Percentiles rank a stretch among this genome's conserved stretches.
Conservation (phyloP, 2,329 filamentous ascomycete species). For the Verticillium tricorpus region DNA sequence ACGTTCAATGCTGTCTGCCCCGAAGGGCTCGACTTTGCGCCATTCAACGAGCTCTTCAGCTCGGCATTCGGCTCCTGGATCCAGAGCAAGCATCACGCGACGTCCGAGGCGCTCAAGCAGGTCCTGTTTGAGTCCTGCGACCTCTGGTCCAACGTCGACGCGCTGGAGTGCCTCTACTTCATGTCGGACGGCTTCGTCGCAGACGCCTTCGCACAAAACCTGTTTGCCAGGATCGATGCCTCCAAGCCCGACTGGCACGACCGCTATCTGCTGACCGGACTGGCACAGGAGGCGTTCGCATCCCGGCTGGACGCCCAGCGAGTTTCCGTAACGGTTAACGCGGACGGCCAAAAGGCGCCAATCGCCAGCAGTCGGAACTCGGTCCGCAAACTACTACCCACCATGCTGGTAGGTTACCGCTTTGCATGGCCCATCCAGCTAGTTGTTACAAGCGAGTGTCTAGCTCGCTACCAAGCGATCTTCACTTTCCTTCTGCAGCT, state of each 20-base stretch:
- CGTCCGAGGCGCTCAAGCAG: conserved; percentile 60
- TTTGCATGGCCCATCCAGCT: conserved; percentile 66
- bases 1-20: conserved; percentile 54
- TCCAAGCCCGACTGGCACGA: conserved; percentile 66
- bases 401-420: conserved; percentile 63
- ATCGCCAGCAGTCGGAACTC: conserved; percentile 1
- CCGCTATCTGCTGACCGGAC: conserved; percentile 72
- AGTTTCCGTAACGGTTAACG: conserved; percentile 35
- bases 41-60: conserved; percentile 72
- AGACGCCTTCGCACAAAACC: conserved; percentile 57
- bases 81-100: conserved; percentile 65
- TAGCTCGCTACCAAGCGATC: conserved; percentile 64
- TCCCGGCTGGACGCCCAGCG: conserved; percentile 53
- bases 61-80: conserved; percentile 73
- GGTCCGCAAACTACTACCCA: conserved; percentile 46
- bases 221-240: conserved; percentile 73
- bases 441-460: conserved; percentile 62
- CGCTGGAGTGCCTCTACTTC: conserved; percentile 70
- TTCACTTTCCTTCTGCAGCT: conserved; percentile 76
- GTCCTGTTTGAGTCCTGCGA: conserved; percentile 67
- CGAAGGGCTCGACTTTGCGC: conserved; percentile 43
- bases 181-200: conserved; percentile 68
- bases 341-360: neutral
- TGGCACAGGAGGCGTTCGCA: conserved; percentile 69
- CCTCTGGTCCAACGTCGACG: conserved; percentile 59